Percentiles rank a stretch among this genome's conserved stretches.
Evolutionary conservation across 257 asterid species (phyloP).

Genomic region (Leonotis leonurus): DNA sequence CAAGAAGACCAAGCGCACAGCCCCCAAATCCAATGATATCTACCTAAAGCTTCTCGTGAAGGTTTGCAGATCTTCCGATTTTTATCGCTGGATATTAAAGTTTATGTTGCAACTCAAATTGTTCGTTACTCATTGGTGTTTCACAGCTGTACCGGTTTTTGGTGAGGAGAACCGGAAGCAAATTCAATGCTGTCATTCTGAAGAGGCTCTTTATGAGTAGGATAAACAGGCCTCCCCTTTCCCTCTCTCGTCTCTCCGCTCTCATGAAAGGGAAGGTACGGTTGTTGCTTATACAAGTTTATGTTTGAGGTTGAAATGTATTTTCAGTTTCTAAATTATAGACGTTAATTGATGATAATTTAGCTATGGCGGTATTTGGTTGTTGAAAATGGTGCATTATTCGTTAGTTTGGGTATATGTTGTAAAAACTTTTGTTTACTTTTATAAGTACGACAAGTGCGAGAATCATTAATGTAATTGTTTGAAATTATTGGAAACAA

Average conservation of each 20-base stretch:
- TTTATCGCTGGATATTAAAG: too few species aligned
- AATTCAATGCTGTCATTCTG: slow-evolving; percentile 70
- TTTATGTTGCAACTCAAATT: too few species aligned
- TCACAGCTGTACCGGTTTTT: slow-evolving; percentile 77
- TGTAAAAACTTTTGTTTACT: too few species aligned
- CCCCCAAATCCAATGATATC: slow-evolving; percentile 72
- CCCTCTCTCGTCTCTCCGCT: slow-evolving; percentile 66
- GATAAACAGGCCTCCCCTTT: slow-evolving; percentile 77
- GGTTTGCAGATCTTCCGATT: too few species aligned
- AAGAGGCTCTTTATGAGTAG: slow-evolving; percentile 91
- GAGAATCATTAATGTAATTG: too few species aligned
- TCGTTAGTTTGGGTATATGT: not conserved
- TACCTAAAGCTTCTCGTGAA: slow-evolving; percentile 74
- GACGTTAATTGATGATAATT: too few species aligned
- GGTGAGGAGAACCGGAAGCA: slow-evolving; percentile 88
- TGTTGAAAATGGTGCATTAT: not conserved
- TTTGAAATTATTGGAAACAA: too few species aligned
- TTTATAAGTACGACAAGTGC: too few species aligned
- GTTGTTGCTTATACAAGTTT: not conserved
- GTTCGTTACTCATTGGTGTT: too few species aligned
- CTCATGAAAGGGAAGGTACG: slow-evolving; percentile 70
- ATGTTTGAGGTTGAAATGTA: too few species aligned
- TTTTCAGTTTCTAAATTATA: too few species aligned
- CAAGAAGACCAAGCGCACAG: slow-evolving; percentile 79
- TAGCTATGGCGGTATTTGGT: not conserved